These are phyloP conservation scores for Termitomyces sp. DNA, from an alignment of 768 basidiomycete genomes.

Conservation along the genomic window DNA sequence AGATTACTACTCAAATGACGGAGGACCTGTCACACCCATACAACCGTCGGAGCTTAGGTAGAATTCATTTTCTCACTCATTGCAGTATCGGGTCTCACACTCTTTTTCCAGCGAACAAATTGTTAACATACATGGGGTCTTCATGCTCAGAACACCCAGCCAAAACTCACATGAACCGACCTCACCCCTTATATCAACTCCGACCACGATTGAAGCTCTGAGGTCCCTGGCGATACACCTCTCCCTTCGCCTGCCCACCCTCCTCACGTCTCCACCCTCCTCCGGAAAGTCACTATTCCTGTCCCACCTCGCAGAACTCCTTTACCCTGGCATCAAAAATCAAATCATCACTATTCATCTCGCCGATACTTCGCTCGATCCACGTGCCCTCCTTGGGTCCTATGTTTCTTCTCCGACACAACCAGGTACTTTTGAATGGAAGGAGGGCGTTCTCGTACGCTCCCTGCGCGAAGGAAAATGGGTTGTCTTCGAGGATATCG, in stretches of 20 bases:
- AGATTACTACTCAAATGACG: constrained; percentile 47
- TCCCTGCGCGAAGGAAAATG: constrained; percentile 89
- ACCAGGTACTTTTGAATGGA: constrained; percentile 94
- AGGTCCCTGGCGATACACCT: constrained; percentile 61
- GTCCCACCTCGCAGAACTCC: constrained; percentile 64
- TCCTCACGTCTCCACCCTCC: constrained; percentile 84
- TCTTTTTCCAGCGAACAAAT: constrained; percentile 48
- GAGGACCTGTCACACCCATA: constrained; percentile 33
- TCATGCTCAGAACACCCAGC: constrained; percentile 53
- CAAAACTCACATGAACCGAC: constrained; percentile 19
- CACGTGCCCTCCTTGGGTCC: constrained; percentile 89
- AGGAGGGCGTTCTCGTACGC: constrained; percentile 88
- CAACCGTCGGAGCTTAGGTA: constrained; percentile 56
- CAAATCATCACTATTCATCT: constrained; percentile 86
- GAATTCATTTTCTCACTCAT: constrained; percentile 16
- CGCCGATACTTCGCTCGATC: constrained; percentile 93
- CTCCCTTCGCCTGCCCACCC: constrained; percentile 70
- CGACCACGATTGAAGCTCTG: constrained; percentile 57
- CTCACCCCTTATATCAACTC: constrained; percentile 58
- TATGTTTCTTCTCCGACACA: constrained; percentile 84
- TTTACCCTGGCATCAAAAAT: constrained; percentile 60
- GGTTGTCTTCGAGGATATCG: constrained; percentile 92
- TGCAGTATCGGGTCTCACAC: not conserved
- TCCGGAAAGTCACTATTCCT: constrained; percentile 86
- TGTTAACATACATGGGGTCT: constrained; percentile 62